A percentile compares a stretch with the other conserved stretches of the same genome.
phyloP scores from a whole-genome alignment of 2,329 filamentous ascomycete species.

The Tetracladium maxilliforme region DNA sequence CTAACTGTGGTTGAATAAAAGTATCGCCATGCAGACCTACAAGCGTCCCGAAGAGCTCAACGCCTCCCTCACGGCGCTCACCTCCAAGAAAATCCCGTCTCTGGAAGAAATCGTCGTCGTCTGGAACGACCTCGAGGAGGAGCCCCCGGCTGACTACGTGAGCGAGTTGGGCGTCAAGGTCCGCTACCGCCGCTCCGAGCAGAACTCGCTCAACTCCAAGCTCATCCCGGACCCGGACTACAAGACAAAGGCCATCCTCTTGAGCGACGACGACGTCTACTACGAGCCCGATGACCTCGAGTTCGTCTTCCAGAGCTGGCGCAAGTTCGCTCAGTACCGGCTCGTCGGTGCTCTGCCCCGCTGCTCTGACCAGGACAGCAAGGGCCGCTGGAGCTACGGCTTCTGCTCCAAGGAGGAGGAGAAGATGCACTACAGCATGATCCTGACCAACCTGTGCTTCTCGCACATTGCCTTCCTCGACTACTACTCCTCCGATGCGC shows the following conservation, averaged over 20 bases:
- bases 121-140: slow-evolving; percentile 19
- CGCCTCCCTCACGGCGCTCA: slow-evolving; percentile 13
- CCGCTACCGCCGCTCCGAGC: slow-evolving; percentile 16
- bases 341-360: slow-evolving; percentile 20
- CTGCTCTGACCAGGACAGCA: slow-evolving; percentile 13
- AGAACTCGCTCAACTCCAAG: slow-evolving; percentile 21
- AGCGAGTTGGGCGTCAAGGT: slow-evolving; percentile 16
- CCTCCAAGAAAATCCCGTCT: slow-evolving; percentile 16
- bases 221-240: slow-evolving; percentile 19
- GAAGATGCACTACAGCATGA: too few relatives aligned
- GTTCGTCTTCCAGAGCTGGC: slow-evolving; percentile 24
- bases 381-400: slow-evolving; percentile 15
- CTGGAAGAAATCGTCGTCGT: slow-evolving; percentile 21
- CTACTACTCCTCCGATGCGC: slow-evolving; percentile 21
- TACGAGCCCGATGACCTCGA: slow-evolving; percentile 21
- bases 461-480: slow-evolving; percentile 21
- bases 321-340: slow-evolving; percentile 18
- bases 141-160: slow-evolving; percentile 13
- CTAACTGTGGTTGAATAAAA: slow-evolving; percentile 5
- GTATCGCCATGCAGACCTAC: slow-evolving; percentile 22
- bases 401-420: slow-evolving; percentile 18
- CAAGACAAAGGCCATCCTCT: slow-evolving; percentile 21
- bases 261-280: slow-evolving; percentile 24
- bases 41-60: slow-evolving; percentile 19
- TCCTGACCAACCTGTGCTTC: slow-evolving; percentile 22